Base-by-base conservation (phyloP, 352 stramenopile species). In the Phytophthora sp. region DNA sequence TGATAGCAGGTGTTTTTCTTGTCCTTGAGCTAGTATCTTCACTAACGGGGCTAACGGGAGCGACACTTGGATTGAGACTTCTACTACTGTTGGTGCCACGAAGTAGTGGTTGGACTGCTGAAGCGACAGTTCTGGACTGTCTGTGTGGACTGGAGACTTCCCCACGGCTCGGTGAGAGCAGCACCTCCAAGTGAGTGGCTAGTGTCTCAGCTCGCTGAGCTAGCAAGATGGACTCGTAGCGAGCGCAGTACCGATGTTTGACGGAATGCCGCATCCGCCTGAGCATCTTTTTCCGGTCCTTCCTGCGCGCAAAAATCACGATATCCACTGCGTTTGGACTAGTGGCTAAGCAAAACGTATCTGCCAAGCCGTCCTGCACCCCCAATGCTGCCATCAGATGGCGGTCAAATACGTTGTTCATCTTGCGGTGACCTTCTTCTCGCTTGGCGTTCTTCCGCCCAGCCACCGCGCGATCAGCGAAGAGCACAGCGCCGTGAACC, bases 381-480 rank as follows among this genome's bases (percentile, higher is more conserved):
- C 66, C 66, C 16, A 74, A 50, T 15, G 66, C 66, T 49, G 54
- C 56, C 66, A 74, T 74, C 2, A 74, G 46, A 11, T 67, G 66
- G 4, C 63, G 62, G 16, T 75, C 67, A 21, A 75, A 69, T 27
- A 75, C 56, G 35, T 57, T 75, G 38, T 63, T 69, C 27, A 57
- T 16, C 42, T 74, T 74, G 13, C 66, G 66, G 7, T 74, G 75
- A n/a, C 81, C 70, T 54, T 73, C 57, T 38, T 59, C 64, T 13
- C 81, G 83, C 21, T 69, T 69, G 3, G 74, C 50, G 18, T 88
- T 88, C 31, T 58, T 58, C 23, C 69, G 57, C 1, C 79, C 77
- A n/a, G 73, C 66, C 12, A 58, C 77, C 12, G 84, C 67, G 18
- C 77, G 72, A 44, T 86, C 76, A n/a, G 71, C 77, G 26, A 77